Conservation (phyloP, 1,139 yeast species). For the Yamadazyma atmosphaerica region DNA sequence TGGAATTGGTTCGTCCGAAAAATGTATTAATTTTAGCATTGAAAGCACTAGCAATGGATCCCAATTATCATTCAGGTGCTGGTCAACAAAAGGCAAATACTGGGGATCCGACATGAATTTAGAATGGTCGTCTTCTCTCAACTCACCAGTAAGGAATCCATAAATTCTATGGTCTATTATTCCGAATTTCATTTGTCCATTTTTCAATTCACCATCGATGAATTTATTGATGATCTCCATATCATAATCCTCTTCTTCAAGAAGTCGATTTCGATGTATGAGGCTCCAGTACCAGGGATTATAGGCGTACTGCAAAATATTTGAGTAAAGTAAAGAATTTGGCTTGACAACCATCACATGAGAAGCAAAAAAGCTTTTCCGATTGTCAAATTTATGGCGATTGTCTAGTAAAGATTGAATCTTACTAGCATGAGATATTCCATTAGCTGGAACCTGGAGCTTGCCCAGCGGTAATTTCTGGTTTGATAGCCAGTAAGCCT, state of each 20-base stretch:
- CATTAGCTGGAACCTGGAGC: background rate
- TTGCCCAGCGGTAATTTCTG: conserved; percentile 10
- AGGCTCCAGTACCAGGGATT: conserved; percentile 36
- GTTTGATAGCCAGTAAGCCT: conserved; percentile 38
- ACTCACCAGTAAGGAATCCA: conserved; percentile 52
- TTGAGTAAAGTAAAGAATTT: conserved; percentile 23
- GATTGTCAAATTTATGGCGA: conserved; percentile 31
- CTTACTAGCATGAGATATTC: conserved; percentile 1
- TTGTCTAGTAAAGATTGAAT: conserved; percentile 25
- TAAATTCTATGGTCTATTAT: conserved; percentile 48
- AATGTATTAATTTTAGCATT: conserved; percentile 35
- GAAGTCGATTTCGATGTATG: conserved; percentile 20
- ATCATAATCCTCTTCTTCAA: conserved; percentile 38
- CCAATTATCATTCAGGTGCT: conserved; percentile 27
- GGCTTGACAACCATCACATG: conserved; percentile 52
- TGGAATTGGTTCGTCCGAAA: conserved; percentile 48
- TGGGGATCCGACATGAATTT: conserved; percentile 32
- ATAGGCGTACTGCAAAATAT: conserved; percentile 29
- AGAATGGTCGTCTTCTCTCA: conserved; percentile 30
- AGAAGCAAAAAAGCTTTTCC: conserved; percentile 35
- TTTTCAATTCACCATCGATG: conserved; percentile 9
- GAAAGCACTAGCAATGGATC: conserved; percentile 21
- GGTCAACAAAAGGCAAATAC: conserved; percentile 28
- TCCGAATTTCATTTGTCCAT: conserved; percentile 20
- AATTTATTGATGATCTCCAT: conserved; percentile 51